These are phyloP conservation scores for Cladochytrium tenue DNA, from an alignment of 371 early-diverging fungal species.

Conservation along the genomic window DNA sequence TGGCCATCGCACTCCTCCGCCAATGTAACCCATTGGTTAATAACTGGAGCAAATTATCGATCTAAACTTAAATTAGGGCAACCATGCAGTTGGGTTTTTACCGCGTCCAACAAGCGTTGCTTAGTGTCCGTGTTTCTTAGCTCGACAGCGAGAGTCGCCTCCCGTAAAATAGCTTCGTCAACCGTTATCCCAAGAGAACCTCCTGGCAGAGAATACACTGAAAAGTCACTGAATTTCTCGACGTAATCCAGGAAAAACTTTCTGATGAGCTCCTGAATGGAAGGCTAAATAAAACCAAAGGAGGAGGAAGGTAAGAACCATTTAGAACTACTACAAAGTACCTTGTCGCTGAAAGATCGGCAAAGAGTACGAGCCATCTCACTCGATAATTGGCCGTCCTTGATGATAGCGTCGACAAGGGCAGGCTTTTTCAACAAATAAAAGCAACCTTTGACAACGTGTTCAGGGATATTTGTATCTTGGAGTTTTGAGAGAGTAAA, in stretches of 20 bases:
- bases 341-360: constrained; percentile 76
- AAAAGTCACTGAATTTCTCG: constrained; percentile 2
- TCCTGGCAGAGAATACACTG: constrained; percentile 7
- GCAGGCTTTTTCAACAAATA: constrained; percentile 53
- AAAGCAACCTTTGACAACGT: constrained; percentile 75
- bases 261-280: constrained; percentile 72
- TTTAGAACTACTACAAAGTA: constrained; percentile 3
- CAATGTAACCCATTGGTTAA: constrained; percentile 50
- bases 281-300: constrained; percentile 39
- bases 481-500: background rate
- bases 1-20: constrained; percentile 77
- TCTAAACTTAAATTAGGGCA: too few species aligned
- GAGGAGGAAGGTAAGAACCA: background rate
- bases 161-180: too few species aligned
- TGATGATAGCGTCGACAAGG: constrained; percentile 31
- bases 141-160: too few species aligned
- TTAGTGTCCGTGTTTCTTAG: too few species aligned
- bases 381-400: constrained; percentile 8
- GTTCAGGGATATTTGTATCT: constrained; percentile 3
- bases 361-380: constrained; percentile 56
- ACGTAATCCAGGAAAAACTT: constrained; percentile 17
- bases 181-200: too few species aligned
- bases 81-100: too few species aligned
- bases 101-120: too few species aligned
- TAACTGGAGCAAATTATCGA: constrained; percentile 25